These are phyloP conservation scores for Cutaneotrichosporon sp. DNA, from an alignment of 1,284 basidiomycete genomes.

Conservation along the genomic window DNA sequence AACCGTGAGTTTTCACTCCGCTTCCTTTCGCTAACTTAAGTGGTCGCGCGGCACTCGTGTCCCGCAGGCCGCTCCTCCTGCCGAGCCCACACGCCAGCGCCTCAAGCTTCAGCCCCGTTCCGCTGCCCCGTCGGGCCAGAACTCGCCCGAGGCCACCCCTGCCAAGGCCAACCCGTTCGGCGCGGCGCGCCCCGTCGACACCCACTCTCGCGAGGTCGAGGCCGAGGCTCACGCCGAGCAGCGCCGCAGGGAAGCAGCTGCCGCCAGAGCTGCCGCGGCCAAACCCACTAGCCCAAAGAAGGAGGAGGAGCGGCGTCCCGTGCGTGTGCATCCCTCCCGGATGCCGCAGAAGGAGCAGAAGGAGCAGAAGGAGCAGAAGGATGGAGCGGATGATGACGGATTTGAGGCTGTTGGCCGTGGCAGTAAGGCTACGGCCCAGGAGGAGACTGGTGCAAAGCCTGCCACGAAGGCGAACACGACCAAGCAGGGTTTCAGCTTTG, in stretches of 20 bases:
- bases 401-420: slow-evolving; percentile 24
- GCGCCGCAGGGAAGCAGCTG: slow-evolving; percentile 27
- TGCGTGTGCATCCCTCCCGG: slow-evolving; percentile 25
- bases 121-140: slow-evolving; percentile 56
- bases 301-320: slow-evolving; percentile 25
- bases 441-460: slow-evolving; percentile 15
- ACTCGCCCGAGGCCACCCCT: slow-evolving; percentile 48
- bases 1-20: slow-evolving; percentile 33
- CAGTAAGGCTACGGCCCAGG: not conserved
- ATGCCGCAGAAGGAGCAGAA: slow-evolving; percentile 11
- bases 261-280: slow-evolving; percentile 4
- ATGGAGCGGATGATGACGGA: slow-evolving; percentile 37
- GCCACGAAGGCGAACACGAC: slow-evolving; percentile 10
- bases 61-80: slow-evolving; percentile 66
- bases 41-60: slow-evolving; percentile 49
- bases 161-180: slow-evolving; percentile 72
- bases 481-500: slow-evolving; percentile 43
- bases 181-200: slow-evolving; percentile 83
- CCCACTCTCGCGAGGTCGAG: slow-evolving; percentile 65
- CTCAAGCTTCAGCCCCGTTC: slow-evolving; percentile 73
- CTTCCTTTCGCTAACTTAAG: slow-evolving; percentile 17
- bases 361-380: slow-evolving; percentile 21
- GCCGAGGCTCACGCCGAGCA: slow-evolving; percentile 35
- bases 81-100: slow-evolving; percentile 72
- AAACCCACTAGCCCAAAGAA: slow-evolving; percentile 27